Evolutionary conservation across 2,329 filamentous ascomycete genomes (phyloP).

Genomic region (Neoarthrinium moseri): DNA sequence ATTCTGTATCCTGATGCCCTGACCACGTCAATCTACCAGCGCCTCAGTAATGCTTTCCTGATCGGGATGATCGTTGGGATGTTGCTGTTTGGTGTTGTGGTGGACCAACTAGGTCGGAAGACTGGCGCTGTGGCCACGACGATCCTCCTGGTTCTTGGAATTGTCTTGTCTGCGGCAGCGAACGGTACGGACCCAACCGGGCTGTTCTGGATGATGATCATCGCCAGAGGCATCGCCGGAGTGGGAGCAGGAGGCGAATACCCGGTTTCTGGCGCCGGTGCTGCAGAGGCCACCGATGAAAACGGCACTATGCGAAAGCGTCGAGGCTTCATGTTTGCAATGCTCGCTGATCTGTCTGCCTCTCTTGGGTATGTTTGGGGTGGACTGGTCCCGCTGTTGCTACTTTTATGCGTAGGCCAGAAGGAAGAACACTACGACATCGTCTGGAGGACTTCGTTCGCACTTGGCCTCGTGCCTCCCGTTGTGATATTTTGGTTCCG

Average conservation of each 20-base stretch:
- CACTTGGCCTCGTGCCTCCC: conserved; percentile 47
- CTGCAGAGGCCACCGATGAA: conserved; percentile 54
- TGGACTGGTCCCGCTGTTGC: conserved; percentile 46
- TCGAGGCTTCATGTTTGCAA: conserved; percentile 56
- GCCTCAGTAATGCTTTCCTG: conserved; percentile 54
- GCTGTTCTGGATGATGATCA: conserved; percentile 51
- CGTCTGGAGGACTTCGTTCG: conserved; percentile 53
- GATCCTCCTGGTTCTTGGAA: conserved; percentile 42
- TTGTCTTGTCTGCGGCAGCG: conserved; percentile 44
- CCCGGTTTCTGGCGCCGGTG: conserved; percentile 47
- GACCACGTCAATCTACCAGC: conserved; percentile 43
- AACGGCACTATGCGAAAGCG: conserved; percentile 39
- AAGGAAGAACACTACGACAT: conserved; percentile 35
- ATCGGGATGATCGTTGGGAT: conserved; percentile 58
- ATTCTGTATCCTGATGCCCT: conserved; percentile 40
- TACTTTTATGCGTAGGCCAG: conserved; percentile 48
- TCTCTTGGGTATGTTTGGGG: conserved; percentile 51
- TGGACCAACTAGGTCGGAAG: conserved; percentile 48
- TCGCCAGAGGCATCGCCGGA: conserved; percentile 38
- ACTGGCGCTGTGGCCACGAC: conserved; percentile 48
- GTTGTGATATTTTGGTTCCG: conserved; percentile 53
- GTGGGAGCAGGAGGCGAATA: conserved; percentile 50
- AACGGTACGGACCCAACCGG: conserved; percentile 35
- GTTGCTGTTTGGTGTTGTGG: conserved; percentile 48
- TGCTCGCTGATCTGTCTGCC: conserved; percentile 49